These are phyloP conservation scores for Lantana camara DNA, from an alignment of 257 asterid species.

Conservation along the genomic window DNA sequence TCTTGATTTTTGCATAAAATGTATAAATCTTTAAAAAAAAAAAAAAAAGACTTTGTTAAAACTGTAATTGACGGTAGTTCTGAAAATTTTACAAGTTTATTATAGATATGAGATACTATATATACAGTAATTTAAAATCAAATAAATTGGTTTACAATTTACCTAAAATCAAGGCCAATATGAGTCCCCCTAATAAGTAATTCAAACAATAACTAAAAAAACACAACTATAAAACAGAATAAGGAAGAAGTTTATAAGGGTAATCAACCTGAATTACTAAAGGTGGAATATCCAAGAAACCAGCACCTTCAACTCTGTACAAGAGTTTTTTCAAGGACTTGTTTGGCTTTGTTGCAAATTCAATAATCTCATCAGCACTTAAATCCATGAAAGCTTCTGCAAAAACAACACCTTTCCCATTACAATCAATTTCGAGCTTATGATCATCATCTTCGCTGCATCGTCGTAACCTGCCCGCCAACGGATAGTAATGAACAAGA, in stretches of 20 bases:
- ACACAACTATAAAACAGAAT: neutral
- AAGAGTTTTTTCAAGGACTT: conserved; percentile 62
- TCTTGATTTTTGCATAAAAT: no score
- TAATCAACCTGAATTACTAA: conserved; percentile 66
- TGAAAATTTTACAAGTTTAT: no score
- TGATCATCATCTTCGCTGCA: conserved; percentile 48
- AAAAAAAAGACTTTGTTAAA: no score
- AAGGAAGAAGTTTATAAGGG: neutral
- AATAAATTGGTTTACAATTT: no score
- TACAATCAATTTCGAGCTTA: conserved; percentile 75
- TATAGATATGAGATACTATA: no score
- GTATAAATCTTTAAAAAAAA: no score
- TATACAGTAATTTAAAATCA: no score
- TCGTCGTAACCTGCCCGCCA: conserved; percentile 70
- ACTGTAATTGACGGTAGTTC: no score
- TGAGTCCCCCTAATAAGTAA: no score
- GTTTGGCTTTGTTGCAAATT: conserved; percentile 56
- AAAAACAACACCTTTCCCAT: conserved; percentile 80
- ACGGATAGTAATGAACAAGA: conserved; percentile 71
- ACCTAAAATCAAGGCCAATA: no score
- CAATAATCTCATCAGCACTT: conserved; percentile 48
- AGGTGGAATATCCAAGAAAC: conserved; percentile 80
- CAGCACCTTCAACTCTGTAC: conserved; percentile 54
- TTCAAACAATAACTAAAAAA: neutral
- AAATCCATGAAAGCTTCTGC: conserved; percentile 70